Evolutionary conservation across 2,329 filamentous ascomycete species (phyloP).

Genomic region (Scolecobasidium constrictum): DNA sequence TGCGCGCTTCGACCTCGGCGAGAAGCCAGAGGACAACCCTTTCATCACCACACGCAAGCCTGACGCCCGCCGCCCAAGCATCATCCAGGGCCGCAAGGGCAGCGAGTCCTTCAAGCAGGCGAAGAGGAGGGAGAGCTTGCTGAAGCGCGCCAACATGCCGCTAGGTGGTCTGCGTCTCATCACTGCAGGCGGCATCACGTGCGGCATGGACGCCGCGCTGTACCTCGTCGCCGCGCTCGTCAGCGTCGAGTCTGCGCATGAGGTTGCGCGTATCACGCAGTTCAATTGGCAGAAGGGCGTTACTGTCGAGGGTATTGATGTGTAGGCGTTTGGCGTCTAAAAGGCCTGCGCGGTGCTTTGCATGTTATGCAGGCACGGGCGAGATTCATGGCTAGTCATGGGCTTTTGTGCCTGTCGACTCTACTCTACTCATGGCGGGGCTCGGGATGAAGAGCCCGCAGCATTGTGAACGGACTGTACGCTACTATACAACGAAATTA

Average conservation of each 20-base stretch:
- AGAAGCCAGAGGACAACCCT: constrained; percentile 71
- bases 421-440: no score
- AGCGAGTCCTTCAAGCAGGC: constrained; percentile 72
- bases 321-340: constrained; percentile 46
- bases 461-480: no score
- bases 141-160: constrained; percentile 65
- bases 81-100: constrained; percentile 53
- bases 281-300: constrained; percentile 79
- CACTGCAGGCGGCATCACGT: constrained; percentile 67
- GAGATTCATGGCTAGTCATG: no score
- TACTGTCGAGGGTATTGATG: constrained; percentile 75
- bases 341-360: no score
- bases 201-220: constrained; percentile 72
- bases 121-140: constrained; percentile 66
- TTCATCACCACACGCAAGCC: constrained; percentile 71
- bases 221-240: constrained; percentile 80
- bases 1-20: constrained; percentile 69
- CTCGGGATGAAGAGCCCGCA: no score
- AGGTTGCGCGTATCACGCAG: constrained; percentile 66
- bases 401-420: no score
- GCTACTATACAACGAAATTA: no score
- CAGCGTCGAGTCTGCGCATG: constrained; percentile 62
- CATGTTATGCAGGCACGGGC: no score
- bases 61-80: constrained; percentile 34
- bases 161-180: constrained; percentile 61